A percentile compares a stretch with the other conserved stretches of the same genome.
phyloP scores from a whole-genome alignment of 2,329 filamentous ascomycete genomes.

The Parascedosporium putredinis region DNA sequence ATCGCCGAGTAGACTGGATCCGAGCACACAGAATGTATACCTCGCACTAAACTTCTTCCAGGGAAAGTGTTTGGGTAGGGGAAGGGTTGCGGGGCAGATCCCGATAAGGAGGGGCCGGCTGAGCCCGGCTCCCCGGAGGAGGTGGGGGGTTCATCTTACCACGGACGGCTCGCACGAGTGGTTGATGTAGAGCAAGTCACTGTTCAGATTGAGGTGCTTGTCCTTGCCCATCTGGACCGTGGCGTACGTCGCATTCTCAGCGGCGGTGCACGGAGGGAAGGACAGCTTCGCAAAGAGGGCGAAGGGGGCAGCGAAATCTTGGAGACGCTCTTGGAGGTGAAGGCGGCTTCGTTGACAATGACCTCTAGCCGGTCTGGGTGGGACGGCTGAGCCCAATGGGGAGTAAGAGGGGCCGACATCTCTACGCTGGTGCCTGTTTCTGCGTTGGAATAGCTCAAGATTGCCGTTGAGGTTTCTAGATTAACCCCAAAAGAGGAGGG shows the following conservation, averaged over 20 bases:
- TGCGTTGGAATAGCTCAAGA: no score
- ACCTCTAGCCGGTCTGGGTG: conserved; percentile 49
- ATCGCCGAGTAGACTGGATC: no score
- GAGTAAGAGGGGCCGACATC: conserved; percentile 43
- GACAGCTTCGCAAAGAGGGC: conserved; percentile 55
- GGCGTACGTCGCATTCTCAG: conserved; percentile 47
- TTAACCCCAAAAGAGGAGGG: no score
- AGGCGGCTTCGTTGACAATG: conserved; percentile 40
- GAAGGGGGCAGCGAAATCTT: conserved; percentile 45
- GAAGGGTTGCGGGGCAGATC: no score
- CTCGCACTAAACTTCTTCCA: no score
- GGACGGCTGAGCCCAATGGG: conserved; percentile 50
- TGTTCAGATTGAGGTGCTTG: conserved; percentile 52
- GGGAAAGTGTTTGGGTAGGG: no score
- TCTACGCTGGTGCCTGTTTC: neutral
- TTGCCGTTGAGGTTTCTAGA: no score
- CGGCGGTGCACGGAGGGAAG: conserved; percentile 52
- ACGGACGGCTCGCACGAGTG: conserved; percentile 58
- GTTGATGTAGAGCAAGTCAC: conserved; percentile 57
- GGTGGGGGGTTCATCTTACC: no score
- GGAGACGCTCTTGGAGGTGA: conserved; percentile 50
- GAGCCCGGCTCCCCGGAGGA: no score
- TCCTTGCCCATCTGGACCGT: conserved; percentile 50
- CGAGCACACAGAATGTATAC: neutral
- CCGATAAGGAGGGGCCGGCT: no score